Conservation (phyloP, 345 rosid species). For the Citrus cavaleriei region DNA sequence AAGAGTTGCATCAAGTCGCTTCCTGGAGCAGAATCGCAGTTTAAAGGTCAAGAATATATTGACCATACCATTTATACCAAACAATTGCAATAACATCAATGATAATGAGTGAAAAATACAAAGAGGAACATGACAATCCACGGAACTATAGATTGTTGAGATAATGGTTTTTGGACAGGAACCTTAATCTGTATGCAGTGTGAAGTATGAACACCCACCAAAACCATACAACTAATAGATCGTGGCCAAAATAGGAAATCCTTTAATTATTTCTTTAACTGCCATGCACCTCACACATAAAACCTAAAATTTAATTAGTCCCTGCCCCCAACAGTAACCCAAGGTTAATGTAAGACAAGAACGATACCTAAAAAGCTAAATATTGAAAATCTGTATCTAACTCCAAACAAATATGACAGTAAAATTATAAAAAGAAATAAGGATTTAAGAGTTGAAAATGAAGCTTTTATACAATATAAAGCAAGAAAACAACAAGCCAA, state of each 20-base stretch:
- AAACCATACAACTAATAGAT: background rate
- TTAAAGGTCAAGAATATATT: conserved; percentile 1
- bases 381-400: background rate
- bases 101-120: background rate
- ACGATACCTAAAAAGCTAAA: background rate
- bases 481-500: background rate
- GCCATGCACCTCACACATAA: background rate
- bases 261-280: background rate
- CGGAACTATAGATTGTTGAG: background rate
- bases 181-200: background rate
- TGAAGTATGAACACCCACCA: background rate
- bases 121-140: background rate
- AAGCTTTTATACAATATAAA: background rate
- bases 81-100: background rate
- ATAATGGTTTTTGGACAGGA: background rate
- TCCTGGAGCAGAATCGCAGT: conserved; percentile 40
- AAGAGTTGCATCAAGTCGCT: conserved; percentile 80
- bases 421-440: background rate
- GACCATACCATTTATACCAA: background rate
- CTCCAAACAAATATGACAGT: background rate
- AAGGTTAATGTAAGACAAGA: background rate
- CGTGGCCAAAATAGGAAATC: no score
- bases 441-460: background rate
- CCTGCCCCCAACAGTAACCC: background rate
- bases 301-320: background rate